Base-by-base conservation (phyloP, 129 eudicot genomes). In the Calendula officinalis region DNA sequence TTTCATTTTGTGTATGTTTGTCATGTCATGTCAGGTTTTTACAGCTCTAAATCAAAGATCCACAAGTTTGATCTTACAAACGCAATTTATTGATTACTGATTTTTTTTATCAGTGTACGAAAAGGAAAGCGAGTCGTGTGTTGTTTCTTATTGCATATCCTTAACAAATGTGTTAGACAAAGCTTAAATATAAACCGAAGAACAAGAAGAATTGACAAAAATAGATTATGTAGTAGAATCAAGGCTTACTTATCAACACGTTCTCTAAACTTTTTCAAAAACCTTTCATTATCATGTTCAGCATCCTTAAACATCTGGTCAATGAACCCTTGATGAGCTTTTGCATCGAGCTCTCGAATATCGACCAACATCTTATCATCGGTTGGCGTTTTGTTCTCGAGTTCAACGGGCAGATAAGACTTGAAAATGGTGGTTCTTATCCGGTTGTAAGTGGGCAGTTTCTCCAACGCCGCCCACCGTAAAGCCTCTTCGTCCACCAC, bases 391-490 rank as follows among this genome's bases (percentile, higher is more conserved):
- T 40, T 8, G 16, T n/a, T 13, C 7, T 44, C 33, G 4, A 63
- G 70, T 6, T 66, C 60, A 12, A 12, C 55, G 9, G 45, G 3
- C 4, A 54, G 44, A 13, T 73, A 77, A 14, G 83, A 62, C 30
- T 73, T 73, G 66, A 73, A 64, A 16, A 75, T 67, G 48, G 74
- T 72, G 11, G 72, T 75, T 68, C 81, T 66, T 41, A 80, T 15
- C 13, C 83, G 63, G 60, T 69, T 65, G 60, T 72, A 83, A 1
- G 89, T 83, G 1, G 89, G 85, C 2, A 83, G 66, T 33, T 76
- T 83, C 69, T 83, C 89, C 32, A 83, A 17, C n/a, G 88, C 84
- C 6, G 88, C 88, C 88, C 84, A 79, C 47, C 73, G 48, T 39
- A 83, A 57, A 2, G 85, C 89, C 41, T 80, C 80, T 65, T 83